Evolutionary conservation across 257 asterid species (phyloP), one percentile per base, ranked within the genome.

Genomic region (Thymus quinquecostatus): DNA sequence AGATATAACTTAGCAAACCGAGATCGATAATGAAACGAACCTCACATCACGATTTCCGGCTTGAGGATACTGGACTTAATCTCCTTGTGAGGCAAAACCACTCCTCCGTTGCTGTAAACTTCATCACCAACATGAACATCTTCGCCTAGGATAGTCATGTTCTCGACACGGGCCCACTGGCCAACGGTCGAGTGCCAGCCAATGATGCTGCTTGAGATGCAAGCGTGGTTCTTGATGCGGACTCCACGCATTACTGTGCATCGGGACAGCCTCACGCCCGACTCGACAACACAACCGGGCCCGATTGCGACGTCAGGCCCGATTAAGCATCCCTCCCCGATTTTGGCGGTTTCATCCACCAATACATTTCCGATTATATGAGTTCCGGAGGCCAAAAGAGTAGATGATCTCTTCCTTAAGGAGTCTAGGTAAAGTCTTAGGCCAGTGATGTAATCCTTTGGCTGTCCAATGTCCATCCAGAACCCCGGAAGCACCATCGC

Each of bases 131-230:
- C 92, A 70, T 92, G 96, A 66, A 92, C 98, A 47, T 92, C 96
- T 78, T 92, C 96, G 33, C 96, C 96, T 55, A 92, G 75, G 33
- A 92, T 85, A n/a, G 98, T 89, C 98, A 92, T 92, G 76, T 92
- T 91, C 85, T 89, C 98, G 68, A 88, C 92, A 0, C 98, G 90
- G 60, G 98, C 94, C 98, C 98, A 89, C 81, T 85, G 87, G 8
- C 96, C 98, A 9, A 92, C 89, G 0, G 96, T 92, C 0, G 98
- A 92, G 82, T 92, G 98, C 98, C 98, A 92, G 6, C 98, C 98
- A 1, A 92, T 88, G 30, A 92, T 92, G 75, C 98, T 92, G 33
- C 92, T 73, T 11, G 96, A 83, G 69, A 92, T 69, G 77, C 96
- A 92, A 0, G 94, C 86, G 2, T 92, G 96, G 12, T 85, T 92